Base-by-base conservation (phyloP, 257 asterid genomes). In the Solanum dulcamara region DNA sequence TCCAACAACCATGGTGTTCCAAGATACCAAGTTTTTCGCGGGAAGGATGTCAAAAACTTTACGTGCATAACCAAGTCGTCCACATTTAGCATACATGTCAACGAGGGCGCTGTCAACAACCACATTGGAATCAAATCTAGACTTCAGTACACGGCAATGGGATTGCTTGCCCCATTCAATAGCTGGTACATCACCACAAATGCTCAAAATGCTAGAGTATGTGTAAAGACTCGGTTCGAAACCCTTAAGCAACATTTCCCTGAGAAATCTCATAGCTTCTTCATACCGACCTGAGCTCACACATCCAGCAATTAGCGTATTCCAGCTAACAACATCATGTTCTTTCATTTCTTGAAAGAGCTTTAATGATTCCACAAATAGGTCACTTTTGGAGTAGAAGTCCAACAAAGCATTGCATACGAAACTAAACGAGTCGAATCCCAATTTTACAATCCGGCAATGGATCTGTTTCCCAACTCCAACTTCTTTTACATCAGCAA, bases 41-140 rank as follows among this genome's bases (percentile, higher is more conserved):
- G 93, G 92, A 84, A 95, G 92, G 40, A 38, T 24, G 80, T 94
- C 89, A 15, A 95, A 95, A 60, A 90, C 94, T 68, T 88, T 92
- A 64, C 92, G 81, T 72, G 98, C 96, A 55, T 89, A 89, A 44
- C 81, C 66, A 53, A 95, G 64, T 33, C 85, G 89, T 50, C 98
- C 98, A 80, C 98, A 93, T 85, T 93, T 95, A 18, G 94, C 94
- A 79, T 95, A 94, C 98, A 95, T 95, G 84, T 93, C 95, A 38
- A 94, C 48, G 14, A 95, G 88, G 85, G 98, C 87, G 46, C 95
- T 94, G 85, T 96, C 98, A 35, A 92, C 94, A 12, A 93, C 94
- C 71, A 95, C 94, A 75, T 92, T 90, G 71, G 92, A 92, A 86
- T 89, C 87, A 20, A 91, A 84, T 24, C 91, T 92, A 48, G 95